phyloP scores from a whole-genome alignment of 2,329 filamentous ascomycete species.

The Ophiocordyceps unilateralis region DNA sequence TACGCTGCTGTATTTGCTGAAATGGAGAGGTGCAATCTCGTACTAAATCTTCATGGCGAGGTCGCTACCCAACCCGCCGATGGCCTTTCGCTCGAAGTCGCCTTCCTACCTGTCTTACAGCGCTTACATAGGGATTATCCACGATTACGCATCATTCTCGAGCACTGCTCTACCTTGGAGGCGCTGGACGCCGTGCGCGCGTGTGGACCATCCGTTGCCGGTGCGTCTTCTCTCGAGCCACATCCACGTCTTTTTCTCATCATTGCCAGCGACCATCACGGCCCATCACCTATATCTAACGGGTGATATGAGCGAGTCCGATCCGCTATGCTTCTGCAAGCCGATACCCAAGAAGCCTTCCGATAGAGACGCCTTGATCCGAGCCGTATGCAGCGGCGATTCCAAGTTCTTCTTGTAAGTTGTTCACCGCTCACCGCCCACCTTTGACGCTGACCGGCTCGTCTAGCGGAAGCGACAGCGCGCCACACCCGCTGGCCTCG shows the following conservation, averaged over 20 bases:
- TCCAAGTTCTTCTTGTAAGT: constrained; percentile 47
- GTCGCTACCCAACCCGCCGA: constrained; percentile 26
- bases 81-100: constrained; percentile 20
- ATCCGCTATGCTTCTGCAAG: constrained; percentile 47
- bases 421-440: neutral
- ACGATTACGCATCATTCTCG: constrained; percentile 45
- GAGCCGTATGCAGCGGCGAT: constrained; percentile 39
- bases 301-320: constrained; percentile 37
- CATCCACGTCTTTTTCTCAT: too few relatives aligned
- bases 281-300: constrained; percentile 74
- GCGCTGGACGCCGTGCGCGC: constrained; percentile 61
- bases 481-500: constrained; percentile 43
- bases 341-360: constrained; percentile 57
- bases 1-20: constrained; percentile 73
- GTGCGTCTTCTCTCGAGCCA: constrained; percentile 7
- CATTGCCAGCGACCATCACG: constrained; percentile 44
- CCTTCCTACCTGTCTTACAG: constrained; percentile 65
- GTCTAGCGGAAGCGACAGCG: constrained; percentile 35
- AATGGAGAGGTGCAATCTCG: constrained; percentile 69
- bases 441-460: neutral
- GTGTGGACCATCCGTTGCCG: constrained; percentile 61
- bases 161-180: constrained; percentile 77
- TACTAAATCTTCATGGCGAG: constrained; percentile 92
- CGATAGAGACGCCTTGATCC: constrained; percentile 45
- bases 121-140: constrained; percentile 63